Percentiles rank a stretch among this genome's conserved stretches.
Evolutionary conservation across 805 yeast species (phyloP).

Genomic region (Kodamaea leandrae): DNA sequence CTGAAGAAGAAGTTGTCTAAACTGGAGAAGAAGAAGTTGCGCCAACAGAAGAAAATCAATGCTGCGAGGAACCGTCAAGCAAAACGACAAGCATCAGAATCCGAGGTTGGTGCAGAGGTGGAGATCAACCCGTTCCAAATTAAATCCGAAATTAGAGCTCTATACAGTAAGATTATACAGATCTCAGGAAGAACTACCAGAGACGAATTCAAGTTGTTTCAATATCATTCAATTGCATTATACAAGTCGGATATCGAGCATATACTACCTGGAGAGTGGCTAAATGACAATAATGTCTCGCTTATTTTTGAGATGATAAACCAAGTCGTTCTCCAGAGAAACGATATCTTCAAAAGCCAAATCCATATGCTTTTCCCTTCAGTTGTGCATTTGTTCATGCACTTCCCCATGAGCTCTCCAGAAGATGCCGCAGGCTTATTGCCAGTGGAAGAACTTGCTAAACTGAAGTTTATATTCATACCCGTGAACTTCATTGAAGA

Average conservation of each 20-base stretch:
- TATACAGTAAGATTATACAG: slow-evolving; percentile 17
- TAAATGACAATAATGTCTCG: slow-evolving; percentile 67
- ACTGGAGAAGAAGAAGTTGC: slow-evolving; percentile 11
- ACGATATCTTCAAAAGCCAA: slow-evolving; percentile 19
- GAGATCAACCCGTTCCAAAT: slow-evolving; percentile 14
- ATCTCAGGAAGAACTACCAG: slow-evolving; percentile 12
- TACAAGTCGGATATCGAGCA: slow-evolving; percentile 58
- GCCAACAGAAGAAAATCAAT: slow-evolving; percentile 17
- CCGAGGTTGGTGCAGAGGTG: background rate
- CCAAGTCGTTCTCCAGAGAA: slow-evolving; percentile 21
- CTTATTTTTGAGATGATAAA: slow-evolving; percentile 53
- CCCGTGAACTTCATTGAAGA: slow-evolving; percentile 64
- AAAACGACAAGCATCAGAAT: slow-evolving; percentile 9
- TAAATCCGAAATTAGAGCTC: slow-evolving; percentile 18
- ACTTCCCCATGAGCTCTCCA: slow-evolving; percentile 33
- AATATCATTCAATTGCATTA: slow-evolving; percentile 56
- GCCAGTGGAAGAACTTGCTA: slow-evolving; percentile 31
- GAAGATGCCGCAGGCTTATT: slow-evolving; percentile 37
- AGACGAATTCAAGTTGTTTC: slow-evolving; percentile 35
- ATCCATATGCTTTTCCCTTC: slow-evolving; percentile 52
- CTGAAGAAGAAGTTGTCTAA: slow-evolving; percentile 9
- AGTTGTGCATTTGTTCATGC: slow-evolving; percentile 58
- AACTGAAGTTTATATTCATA: slow-evolving; percentile 51
- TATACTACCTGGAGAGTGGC: slow-evolving; percentile 66
- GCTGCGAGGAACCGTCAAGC: slow-evolving; percentile 19